Evolutionary conservation across 116 monocot genomes (phyloP).

Genomic region (Trichopus zeylanicus): DNA sequence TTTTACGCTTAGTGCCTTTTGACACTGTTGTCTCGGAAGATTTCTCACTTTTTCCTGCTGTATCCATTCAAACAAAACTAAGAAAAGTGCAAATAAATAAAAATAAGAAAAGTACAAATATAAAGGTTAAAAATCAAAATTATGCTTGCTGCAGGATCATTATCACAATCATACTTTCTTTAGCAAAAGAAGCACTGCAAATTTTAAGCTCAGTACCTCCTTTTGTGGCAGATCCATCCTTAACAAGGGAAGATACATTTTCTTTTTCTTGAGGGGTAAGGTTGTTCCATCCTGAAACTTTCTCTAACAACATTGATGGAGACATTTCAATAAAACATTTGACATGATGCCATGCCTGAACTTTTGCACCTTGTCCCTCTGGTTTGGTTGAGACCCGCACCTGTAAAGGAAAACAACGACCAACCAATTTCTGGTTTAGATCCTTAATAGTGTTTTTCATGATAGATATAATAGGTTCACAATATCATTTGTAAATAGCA

Average conservation of each 20-base stretch:
- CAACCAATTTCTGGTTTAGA: too few species aligned
- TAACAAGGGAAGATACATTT: slow-evolving; percentile 29
- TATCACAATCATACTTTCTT: too few species aligned
- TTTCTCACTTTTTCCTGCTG: slow-evolving; percentile 13
- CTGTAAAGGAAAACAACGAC: slow-evolving; percentile 23
- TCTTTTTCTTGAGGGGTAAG: slow-evolving; percentile 59
- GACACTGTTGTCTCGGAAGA: slow-evolving; percentile 19
- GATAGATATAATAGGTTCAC: too few species aligned
- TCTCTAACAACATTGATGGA: slow-evolving; percentile 54
- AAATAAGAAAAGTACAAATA: not conserved
- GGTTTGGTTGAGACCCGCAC: slow-evolving; percentile 73
- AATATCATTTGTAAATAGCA: too few species aligned
- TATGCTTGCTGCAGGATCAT: not conserved
- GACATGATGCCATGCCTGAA: slow-evolving; percentile 60
- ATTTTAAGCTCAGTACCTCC: slow-evolving; percentile 14
- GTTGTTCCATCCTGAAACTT: slow-evolving; percentile 69
- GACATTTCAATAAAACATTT: slow-evolving; percentile 58
- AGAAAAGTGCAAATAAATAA: slow-evolving; percentile 4
- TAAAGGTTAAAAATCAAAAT: slow-evolving; percentile 3
- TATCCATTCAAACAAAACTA: slow-evolving; percentile 2
- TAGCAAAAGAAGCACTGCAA: not conserved
- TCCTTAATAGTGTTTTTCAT: too few species aligned
- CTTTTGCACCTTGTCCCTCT: slow-evolving; percentile 54
- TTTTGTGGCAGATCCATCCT: slow-evolving; percentile 18
- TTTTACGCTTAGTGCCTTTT: slow-evolving; percentile 59